Evolutionary conservation across 192 early-diverging fungal species (phyloP).

Genomic region (Mortierella claussenii): DNA sequence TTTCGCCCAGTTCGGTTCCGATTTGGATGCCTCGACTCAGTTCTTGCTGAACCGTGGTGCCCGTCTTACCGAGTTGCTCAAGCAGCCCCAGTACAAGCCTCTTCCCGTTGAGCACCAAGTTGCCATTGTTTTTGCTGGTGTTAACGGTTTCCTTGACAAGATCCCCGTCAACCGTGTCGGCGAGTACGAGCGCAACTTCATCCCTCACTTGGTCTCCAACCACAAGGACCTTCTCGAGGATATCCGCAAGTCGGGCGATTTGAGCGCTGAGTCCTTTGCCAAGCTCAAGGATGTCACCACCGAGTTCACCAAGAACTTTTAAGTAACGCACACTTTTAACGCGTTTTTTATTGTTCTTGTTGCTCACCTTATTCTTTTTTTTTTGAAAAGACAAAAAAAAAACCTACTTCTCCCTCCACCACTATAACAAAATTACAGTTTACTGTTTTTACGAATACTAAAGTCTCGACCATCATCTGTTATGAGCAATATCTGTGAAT

Average conservation of each 20-base stretch:
- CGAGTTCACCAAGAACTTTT: slow-evolving; percentile 84
- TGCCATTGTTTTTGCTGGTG: slow-evolving; percentile 98
- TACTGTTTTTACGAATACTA: slow-evolving; percentile 6
- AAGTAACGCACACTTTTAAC: slow-evolving; percentile 23
- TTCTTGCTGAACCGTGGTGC: slow-evolving; percentile 99
- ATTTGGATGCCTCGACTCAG: slow-evolving; percentile 99
- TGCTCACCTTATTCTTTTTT: not conserved
- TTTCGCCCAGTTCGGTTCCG: slow-evolving; percentile 99
- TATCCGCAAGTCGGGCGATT: slow-evolving; percentile 90
- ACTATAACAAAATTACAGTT: not conserved
- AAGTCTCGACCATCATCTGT: not conserved
- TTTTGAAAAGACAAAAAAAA: not conserved
- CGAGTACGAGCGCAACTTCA: slow-evolving; percentile 92
- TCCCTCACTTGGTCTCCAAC: slow-evolving; percentile 88
- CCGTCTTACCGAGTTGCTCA: slow-evolving; percentile 98
- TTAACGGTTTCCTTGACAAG: slow-evolving; percentile 99
- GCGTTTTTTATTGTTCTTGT: slow-evolving; percentile 1
- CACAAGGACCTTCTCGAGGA: slow-evolving; percentile 88
- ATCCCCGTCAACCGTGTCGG: slow-evolving; percentile 93
- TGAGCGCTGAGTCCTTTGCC: slow-evolving; percentile 89
- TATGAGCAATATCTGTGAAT: not conserved
- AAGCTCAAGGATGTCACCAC: slow-evolving; percentile 91
- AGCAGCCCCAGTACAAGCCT: slow-evolving; percentile 99
- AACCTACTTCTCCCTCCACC: not conserved
- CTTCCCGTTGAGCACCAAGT: slow-evolving; percentile 98